Percentiles rank a stretch among this genome's conserved stretches.
Evolutionary conservation across 768 basidiomycete species (phyloP).

Genomic region (Roridomyces roridus): DNA sequence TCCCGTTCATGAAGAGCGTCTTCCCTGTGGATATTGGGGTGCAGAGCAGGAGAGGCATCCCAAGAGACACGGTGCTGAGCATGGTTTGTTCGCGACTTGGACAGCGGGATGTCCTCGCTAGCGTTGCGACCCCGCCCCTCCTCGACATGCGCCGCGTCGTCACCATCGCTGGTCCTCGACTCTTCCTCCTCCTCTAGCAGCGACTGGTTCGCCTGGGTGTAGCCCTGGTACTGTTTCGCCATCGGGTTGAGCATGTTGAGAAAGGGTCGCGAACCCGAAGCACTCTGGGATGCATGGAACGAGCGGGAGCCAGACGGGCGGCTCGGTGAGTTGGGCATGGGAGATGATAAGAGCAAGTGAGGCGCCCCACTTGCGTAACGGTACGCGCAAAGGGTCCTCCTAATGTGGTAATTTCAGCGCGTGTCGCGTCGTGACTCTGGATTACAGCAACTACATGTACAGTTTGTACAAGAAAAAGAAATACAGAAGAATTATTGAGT

Average conservation of each 20-base stretch:
- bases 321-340: slow-evolving; percentile 35
- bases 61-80: slow-evolving; percentile 63
- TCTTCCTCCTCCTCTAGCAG: slow-evolving; percentile 77
- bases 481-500: no score
- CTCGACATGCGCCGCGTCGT: slow-evolving; percentile 68
- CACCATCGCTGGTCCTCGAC: slow-evolving; percentile 47
- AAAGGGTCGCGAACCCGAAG: slow-evolving; percentile 73
- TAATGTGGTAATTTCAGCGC: neutral
- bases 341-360: slow-evolving; percentile 9
- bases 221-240: slow-evolving; percentile 75
- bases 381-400: slow-evolving; percentile 9
- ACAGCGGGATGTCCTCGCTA: slow-evolving; percentile 27
- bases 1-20: slow-evolving; percentile 66
- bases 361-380: slow-evolving; percentile 12
- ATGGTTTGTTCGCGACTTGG: slow-evolving; percentile 44
- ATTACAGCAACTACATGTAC: no score
- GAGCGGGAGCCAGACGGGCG: slow-evolving; percentile 40
- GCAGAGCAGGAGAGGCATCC: slow-evolving; percentile 59
- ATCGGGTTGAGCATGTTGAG: slow-evolving; percentile 86
- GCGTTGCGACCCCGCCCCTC: slow-evolving; percentile 55
- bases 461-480: no score
- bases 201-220: slow-evolving; percentile 75
- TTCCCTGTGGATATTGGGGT: slow-evolving; percentile 75
- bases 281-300: slow-evolving; percentile 37
- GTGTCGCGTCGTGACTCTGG: neutral